Base-by-base conservation (phyloP, 768 basidiomycete species). In the Rossbeevera mucosa region DNA sequence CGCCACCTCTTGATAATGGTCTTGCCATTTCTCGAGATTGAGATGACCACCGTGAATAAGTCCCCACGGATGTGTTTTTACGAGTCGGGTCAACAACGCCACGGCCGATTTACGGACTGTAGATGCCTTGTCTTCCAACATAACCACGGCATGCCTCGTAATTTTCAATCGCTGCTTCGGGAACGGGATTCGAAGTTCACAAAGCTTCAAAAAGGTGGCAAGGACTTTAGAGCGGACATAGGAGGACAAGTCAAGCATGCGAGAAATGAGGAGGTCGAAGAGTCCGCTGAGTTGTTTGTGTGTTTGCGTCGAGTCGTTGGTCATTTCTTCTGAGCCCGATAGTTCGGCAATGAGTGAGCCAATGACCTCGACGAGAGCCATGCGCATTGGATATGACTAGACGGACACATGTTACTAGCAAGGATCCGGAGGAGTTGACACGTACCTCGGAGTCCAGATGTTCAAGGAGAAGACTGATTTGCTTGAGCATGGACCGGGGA, bases 331-430 rank as follows among this genome's bases (percentile, higher is more conserved):
- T 3, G 81, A 77, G 18, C 70, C 64, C 0, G 88, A 82, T 12
- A 97, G 80, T 57, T 97, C 91, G 41, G 78, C 76, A 64, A 98
- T 92, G 55, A 98, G 81, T 53, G 77, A 74, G 5, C 91, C 92
- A 36, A 98, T 82, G 52, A 94, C 80, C 65, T 98, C 95, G 47
- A 99, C 81, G 51, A 99, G 77, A 1, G 93, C 91, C 74, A 93
- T 88, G 38, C 96, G 91, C 85, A 99, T 94, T 0, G 94, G 91
- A 64, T 98, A 96, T 0, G 94, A 86, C 93, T 96, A 60, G 13
- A 44, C 5, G 29, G 31, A 18, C 26, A 11, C 31, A 14, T n/a
- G 33, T 50, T 12, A 49, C 21, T 12, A 12, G 25, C 7, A 13
- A 42, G 5, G 20, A 25, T 24, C 31, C 20, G 2, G 30, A 46